Percentiles rank a stretch among this genome's conserved stretches.
Conservation (phyloP, 768 basidiomycete species). For the Daedalea quercina region DNA sequence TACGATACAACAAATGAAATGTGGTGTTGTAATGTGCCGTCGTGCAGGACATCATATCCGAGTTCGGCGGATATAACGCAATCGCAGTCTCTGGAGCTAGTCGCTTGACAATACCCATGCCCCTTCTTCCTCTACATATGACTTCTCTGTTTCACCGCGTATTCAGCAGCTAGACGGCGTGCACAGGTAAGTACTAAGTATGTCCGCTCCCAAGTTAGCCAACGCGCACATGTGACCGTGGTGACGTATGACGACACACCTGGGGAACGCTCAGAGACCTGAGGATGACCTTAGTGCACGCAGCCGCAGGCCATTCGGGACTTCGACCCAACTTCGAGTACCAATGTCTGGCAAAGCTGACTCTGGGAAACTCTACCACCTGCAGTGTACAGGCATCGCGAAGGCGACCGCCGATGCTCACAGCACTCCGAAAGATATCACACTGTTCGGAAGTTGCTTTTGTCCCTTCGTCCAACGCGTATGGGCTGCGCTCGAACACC, state of each 20-base stretch:
- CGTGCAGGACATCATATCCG: too few species aligned
- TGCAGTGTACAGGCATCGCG: constrained; percentile 41
- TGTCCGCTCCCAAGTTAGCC: too few species aligned
- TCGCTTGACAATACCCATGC: too few species aligned
- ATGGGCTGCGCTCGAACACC: constrained; percentile 69
- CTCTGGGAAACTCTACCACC: constrained; percentile 34
- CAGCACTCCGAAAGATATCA: constrained; percentile 41
- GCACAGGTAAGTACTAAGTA: too few species aligned
- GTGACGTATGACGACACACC: not conserved
- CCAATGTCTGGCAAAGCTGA: constrained; percentile 24
- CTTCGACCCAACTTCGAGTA: too few species aligned
- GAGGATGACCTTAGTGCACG: not conserved
- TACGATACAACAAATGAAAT: constrained; percentile 8
- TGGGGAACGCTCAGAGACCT: not conserved
- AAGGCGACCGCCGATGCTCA: constrained; percentile 51
- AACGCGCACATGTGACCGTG: too few species aligned
- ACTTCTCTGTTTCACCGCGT: too few species aligned
- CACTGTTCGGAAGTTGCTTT: constrained; percentile 67
- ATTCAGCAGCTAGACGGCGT: too few species aligned
- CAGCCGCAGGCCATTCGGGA: not conserved
- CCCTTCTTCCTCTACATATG: too few species aligned
- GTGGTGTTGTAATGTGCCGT: not conserved
- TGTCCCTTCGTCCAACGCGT: constrained; percentile 81
- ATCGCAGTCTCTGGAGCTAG: too few species aligned
- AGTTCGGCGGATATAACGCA: too few species aligned